Base-by-base conservation (phyloP, 257 asterid genomes). In the Marsdenia floribunda region DNA sequence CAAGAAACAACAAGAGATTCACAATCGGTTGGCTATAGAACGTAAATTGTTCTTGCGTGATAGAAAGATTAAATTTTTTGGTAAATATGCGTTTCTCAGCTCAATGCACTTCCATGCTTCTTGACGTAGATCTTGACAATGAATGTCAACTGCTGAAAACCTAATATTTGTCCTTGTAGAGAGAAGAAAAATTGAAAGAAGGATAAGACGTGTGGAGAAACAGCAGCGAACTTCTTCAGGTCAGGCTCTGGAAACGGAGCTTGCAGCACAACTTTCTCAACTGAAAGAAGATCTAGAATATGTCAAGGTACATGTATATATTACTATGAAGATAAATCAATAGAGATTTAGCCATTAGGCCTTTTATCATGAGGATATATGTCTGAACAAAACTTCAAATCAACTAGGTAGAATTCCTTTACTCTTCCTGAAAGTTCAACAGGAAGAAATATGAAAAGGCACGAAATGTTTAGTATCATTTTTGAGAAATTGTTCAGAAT, bases 261-360 rank as follows among this genome's bases (percentile, higher is more conserved):
- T 84, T 76, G 86, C 96, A 64, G 83, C 73, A 57, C 98, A 94
- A 80, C 93, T 90, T 70, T 75, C 91, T 67, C 86, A 88, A 79
- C 71, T 89, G 78, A 92, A 88, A 80, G 99, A 92, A 82, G 97
- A 92, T 84, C 99, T 94, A 80, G 98, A 92, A 78, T 94, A 94
- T 85, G 98, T 95, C 54, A 85, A 87, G 88, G 99, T 92, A 86
- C 29, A 14, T n/a, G n/a, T 50, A 18, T 2, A 12, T 37, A 18
- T 37, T 65, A 18, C 70, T 26, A 7, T 6, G 16, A 66, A 38
- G 71, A 49, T 66, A 18, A 26, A 26, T 16, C 46, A n/a, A 60
- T 29, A 55, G 35, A 8, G 49, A 46, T 65, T 59, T 46, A n/a
- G 55, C 57, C 26, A 5, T n/a, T 16, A 40, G 68, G 6, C 60